Conservation (phyloP, 768 basidiomycete species). For the Gautieria morchelliformis region DNA sequence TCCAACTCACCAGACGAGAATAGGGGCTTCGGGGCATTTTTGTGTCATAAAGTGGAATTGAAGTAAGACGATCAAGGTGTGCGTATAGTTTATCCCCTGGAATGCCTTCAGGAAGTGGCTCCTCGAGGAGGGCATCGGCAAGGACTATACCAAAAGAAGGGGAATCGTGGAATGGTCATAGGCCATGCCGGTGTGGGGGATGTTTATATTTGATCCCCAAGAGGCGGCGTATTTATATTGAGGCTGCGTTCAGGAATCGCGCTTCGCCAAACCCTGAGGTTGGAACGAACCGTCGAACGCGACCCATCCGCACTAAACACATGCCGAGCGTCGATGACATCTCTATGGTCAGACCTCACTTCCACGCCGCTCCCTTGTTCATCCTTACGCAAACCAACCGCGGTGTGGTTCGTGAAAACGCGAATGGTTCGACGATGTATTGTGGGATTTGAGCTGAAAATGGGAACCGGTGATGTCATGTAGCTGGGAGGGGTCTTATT, state of each 20-base stretch:
- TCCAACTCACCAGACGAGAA: conserved; percentile 30
- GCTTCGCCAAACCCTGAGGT: background rate
- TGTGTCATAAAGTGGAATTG: conserved; percentile 27
- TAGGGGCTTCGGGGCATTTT: background rate
- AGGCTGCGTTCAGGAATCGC: background rate
- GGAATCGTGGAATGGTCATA: conserved; percentile 21
- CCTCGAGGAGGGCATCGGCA: conserved; percentile 35
- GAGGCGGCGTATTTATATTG: conserved; percentile 30
- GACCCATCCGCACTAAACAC: conserved; percentile 45
- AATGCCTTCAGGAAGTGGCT: conserved; percentile 18
- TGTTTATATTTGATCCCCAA: conserved; percentile 35
- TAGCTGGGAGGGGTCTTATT: conserved; percentile 17
- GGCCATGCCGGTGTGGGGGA: conserved; percentile 23
- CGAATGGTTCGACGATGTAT: conserved; percentile 30
- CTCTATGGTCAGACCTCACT: conserved; percentile 38
- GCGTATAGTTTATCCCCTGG: conserved; percentile 17
- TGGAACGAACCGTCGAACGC: conserved; percentile 30
- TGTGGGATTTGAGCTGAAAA: conserved; percentile 36
- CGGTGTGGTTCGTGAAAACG: conserved; percentile 31
- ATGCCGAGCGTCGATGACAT: conserved; percentile 33
- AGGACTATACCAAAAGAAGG: conserved; percentile 28
- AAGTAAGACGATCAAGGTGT: conserved; percentile 23
- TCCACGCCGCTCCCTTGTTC: conserved; percentile 17
- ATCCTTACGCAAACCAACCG: conserved; percentile 24
- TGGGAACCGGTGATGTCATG: conserved; percentile 34